Conservation (phyloP, 179 eudicot species). For the Patellifolia procumbens region DNA sequence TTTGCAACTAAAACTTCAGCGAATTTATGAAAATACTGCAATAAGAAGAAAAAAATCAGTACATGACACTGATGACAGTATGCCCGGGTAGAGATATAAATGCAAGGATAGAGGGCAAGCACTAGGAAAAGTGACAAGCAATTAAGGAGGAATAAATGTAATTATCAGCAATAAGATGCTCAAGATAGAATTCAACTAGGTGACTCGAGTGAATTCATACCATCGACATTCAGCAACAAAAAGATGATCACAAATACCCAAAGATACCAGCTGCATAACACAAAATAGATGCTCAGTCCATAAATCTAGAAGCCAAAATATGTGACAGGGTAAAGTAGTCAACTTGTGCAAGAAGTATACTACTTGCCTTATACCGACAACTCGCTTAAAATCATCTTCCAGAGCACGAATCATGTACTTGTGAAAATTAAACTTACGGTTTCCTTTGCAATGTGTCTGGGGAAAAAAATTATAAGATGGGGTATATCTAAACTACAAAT, state of each 20-base stretch:
- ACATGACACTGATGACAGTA: no score
- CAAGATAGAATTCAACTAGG: not conserved
- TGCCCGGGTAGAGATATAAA: not conserved
- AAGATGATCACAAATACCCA: constrained; percentile 92
- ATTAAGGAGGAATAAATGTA: not conserved
- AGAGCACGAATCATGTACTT: constrained; percentile 94
- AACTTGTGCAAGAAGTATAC: not conserved
- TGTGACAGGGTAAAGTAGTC: no score
- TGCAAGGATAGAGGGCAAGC: not conserved
- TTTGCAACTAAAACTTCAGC: not conserved
- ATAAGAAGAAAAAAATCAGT: not conserved
- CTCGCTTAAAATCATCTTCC: constrained; percentile 88
- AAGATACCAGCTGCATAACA: constrained; percentile 90
- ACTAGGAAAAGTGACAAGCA: not conserved
- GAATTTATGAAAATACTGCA: not conserved
- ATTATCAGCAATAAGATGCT: not conserved
- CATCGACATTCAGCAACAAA: constrained; percentile 77
- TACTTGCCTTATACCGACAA: constrained; percentile 90
- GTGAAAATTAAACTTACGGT: constrained; percentile 84
- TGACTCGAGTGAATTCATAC: constrained; percentile 38
- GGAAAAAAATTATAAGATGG: not conserved
- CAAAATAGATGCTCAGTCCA: constrained; percentile 17
- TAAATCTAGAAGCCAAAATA: not conserved
- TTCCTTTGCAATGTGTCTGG: constrained; percentile 81
- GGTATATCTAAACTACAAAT: not conserved